phyloP scores from a whole-genome alignment of 208 protist genomes.

The Leishmania tropica region DNA sequence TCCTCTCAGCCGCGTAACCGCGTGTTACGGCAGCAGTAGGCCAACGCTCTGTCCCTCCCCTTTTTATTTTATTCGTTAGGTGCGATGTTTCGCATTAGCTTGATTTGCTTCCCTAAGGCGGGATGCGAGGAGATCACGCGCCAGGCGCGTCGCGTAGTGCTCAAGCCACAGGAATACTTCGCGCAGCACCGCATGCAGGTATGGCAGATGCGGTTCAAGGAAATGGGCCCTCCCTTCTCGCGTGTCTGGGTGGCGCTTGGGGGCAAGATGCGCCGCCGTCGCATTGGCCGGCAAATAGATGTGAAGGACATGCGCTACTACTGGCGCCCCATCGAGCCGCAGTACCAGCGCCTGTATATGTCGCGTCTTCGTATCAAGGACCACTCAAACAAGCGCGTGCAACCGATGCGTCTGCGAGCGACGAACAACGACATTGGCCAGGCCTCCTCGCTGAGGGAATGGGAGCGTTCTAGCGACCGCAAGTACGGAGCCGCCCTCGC shows the following conservation, averaged over 20 bases:
- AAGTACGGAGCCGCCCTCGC: constrained; percentile 78
- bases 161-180: constrained; percentile 66
- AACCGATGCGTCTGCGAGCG: constrained; percentile 73
- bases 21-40: not conserved
- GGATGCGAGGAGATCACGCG: constrained; percentile 86
- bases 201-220: constrained; percentile 91
- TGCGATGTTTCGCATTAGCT: constrained; percentile 60
- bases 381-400: constrained; percentile 54
- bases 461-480: constrained; percentile 72
- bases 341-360: constrained; percentile 93
- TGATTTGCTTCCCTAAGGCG: constrained; percentile 65
- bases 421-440: constrained; percentile 77
- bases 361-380: constrained; percentile 73
- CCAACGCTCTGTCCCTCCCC: constrained; percentile 1
- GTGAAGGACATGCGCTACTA: constrained; percentile 91
- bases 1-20: not conserved
- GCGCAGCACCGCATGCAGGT: constrained; percentile 83
- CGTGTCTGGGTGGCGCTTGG: constrained; percentile 89
- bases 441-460: constrained; percentile 59
- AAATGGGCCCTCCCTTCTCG: constrained; percentile 87
- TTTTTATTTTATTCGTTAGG: not conserved
- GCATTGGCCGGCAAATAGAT: constrained; percentile 86
- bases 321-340: constrained; percentile 89
- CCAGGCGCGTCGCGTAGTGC: constrained; percentile 72
- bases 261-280: constrained; percentile 90